Base-by-base conservation (phyloP, 2,329 filamentous ascomycete genomes). In the Aspergillus aculeatinus region DNA sequence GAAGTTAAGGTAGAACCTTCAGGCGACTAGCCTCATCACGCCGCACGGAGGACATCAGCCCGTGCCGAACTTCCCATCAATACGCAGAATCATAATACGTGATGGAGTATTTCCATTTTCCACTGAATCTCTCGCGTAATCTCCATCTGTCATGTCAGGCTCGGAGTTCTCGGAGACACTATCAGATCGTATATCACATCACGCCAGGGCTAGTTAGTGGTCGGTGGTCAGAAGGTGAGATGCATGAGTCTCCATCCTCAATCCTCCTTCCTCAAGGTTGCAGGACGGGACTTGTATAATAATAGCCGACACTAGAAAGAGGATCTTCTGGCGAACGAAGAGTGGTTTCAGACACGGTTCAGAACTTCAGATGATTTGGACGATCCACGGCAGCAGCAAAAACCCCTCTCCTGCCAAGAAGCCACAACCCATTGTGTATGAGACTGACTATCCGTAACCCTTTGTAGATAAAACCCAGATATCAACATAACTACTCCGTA, bases 121-220 rank as follows among this genome's bases (percentile, higher is more conserved):
- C 27, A 29, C 27, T 29, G 6, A 29, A 64, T 62, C 23, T 49
- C 61, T 66, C 62, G 53, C 65, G 65, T 67, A 67, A 65, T 64
- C 48, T 51, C 27, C 47, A 53, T 57, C 60, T 57, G 56, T 53
- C 48, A 61, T 57, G 47, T 49, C 44, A 33, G 52, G 52, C 25
- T 21, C 47, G 52, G 39, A 44, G 14, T 44, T 44, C 39, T 44
- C 39, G 39, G 39, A 44, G 39, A 19, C 39, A 44, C 39, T n/a
- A 19, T n/a, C 39, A 44, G 39, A 19, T 44, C 16, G 14, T 44
- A 44, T 44, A 44, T 19, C 39, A 44, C 39, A 44, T 44, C 39
- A 16, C 39, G 53, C n/a, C 14, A 33, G 39, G 39, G 33, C 16
- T 7, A 29, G 16, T 35, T 16, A 35, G 33, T 35, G 33, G 33